Conservation (phyloP, 768 basidiomycete species). For the Termitomyces sp. region DNA sequence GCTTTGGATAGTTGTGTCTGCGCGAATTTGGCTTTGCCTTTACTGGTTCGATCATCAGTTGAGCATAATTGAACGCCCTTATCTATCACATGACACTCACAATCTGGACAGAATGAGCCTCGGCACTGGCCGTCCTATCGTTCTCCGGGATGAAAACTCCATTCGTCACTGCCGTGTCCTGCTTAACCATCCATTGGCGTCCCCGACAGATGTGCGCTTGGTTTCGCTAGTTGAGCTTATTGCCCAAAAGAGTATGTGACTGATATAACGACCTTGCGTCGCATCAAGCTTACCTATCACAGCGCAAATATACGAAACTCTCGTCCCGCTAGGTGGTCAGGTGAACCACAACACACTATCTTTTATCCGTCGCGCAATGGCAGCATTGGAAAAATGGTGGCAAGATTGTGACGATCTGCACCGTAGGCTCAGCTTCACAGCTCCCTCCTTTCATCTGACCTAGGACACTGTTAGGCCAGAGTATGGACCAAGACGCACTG, state of each 20-base stretch:
- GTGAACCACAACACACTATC: constrained; percentile 81
- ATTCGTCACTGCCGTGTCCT: constrained; percentile 81
- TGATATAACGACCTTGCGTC: neutral
- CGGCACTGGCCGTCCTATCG: constrained; percentile 86
- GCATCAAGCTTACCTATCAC: neutral
- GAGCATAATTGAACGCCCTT: constrained; percentile 24
- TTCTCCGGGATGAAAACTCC: constrained; percentile 84
- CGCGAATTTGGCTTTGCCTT: constrained; percentile 89
- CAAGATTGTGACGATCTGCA: constrained; percentile 83
- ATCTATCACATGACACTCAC: constrained; percentile 5
- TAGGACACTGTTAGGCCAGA: constrained; percentile 43
- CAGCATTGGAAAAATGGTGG: constrained; percentile 91
- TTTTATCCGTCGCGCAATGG: constrained; percentile 82
- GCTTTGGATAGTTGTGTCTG: constrained; percentile 66
- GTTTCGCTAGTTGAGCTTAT: constrained; percentile 88
- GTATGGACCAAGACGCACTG: constrained; percentile 82
- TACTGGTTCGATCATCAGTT: constrained; percentile 97
- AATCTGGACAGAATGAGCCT: constrained; percentile 67
- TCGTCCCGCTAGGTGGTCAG: constrained; percentile 81
- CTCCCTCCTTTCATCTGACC: constrained; percentile 7
- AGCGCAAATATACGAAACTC: constrained; percentile 93
- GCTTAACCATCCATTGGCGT: constrained; percentile 80
- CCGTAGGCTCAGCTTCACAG: constrained; percentile 35
- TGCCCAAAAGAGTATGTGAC: constrained; percentile 75
- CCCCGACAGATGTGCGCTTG: constrained; percentile 85